Conservation (phyloP, 2,329 filamentous ascomycete species). For the Gyromitra esculenta region DNA sequence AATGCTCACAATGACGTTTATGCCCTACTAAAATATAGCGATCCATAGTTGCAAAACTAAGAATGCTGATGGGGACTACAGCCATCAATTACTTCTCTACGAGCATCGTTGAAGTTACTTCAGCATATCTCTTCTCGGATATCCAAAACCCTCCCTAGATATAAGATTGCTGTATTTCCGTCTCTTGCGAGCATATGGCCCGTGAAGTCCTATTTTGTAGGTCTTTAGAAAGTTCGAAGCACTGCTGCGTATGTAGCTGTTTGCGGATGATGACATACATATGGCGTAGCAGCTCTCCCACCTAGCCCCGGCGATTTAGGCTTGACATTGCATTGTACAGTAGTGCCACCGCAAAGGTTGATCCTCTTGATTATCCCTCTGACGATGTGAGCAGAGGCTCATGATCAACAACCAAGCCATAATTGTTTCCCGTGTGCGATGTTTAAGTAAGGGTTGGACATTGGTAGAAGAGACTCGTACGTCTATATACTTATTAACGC, state of each 20-base stretch:
- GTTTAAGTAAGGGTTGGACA: not conserved
- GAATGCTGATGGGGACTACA: not conserved
- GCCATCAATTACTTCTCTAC: not conserved
- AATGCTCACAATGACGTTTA: conserved; percentile 16
- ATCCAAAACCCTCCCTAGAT: not conserved
- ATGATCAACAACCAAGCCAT: not conserved
- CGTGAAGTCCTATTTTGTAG: not conserved
- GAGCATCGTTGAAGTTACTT: not conserved
- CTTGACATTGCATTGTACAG: too few relatives aligned
- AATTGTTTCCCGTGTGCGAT: not conserved
- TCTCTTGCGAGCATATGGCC: not conserved
- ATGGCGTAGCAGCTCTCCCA: too few relatives aligned
- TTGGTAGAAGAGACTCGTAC: not conserved
- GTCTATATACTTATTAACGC: not conserved
- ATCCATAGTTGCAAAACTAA: not conserved
- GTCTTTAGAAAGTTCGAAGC: not conserved
- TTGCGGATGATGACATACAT: too few relatives aligned
- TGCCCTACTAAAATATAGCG: not conserved
- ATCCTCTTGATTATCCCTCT: not conserved
- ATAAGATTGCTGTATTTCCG: not conserved
- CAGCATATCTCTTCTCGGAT: not conserved
- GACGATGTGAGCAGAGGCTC: not conserved
- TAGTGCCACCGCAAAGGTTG: not conserved
- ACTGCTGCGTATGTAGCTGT: not conserved
- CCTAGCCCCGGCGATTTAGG: too few relatives aligned